Percentiles rank a stretch among this genome's conserved stretches.
phyloP scores from a whole-genome alignment of 257 asterid genomes.

The Marsdenia floribunda region DNA sequence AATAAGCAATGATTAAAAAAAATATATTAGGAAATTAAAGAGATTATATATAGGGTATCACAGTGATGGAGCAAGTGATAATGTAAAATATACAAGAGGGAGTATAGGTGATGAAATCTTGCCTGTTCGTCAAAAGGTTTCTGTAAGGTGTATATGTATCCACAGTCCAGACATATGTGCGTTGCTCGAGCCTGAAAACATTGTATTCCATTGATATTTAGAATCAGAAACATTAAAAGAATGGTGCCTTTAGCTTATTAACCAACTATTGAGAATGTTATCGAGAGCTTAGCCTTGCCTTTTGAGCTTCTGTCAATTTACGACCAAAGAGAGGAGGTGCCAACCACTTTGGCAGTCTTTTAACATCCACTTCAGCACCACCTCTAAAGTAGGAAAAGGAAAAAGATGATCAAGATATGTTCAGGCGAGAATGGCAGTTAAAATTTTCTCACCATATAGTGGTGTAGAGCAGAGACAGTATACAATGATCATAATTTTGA shows the following conservation, averaged over 20 bases:
- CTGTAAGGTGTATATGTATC: constrained; percentile 73
- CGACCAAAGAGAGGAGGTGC: constrained; percentile 96
- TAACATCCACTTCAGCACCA: constrained; percentile 80
- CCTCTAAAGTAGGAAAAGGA: constrained; percentile 60
- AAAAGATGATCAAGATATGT: constrained; percentile 1
- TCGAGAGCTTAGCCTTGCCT: constrained; percentile 39
- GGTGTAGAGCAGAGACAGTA: neutral
- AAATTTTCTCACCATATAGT: neutral
- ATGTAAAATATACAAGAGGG: no score
- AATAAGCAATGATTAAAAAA: neutral
- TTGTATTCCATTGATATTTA: neutral
- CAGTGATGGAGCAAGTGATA: no score
- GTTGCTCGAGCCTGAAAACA: constrained; percentile 72
- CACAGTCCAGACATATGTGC: constrained; percentile 97
- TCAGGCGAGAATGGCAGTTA: neutral
- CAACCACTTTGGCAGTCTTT: constrained; percentile 81
- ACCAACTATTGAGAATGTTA: neutral
- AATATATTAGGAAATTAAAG: neutral
- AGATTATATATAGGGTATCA: neutral
- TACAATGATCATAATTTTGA: neutral
- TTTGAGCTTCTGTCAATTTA: constrained; percentile 75
- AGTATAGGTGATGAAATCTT: constrained; percentile 17
- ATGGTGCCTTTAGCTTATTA: neutral
- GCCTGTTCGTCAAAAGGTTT: constrained; percentile 91
- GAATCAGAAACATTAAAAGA: neutral